Evolutionary conservation across 1,139 yeast genomes (phyloP), one percentile per base, ranked within the genome.

Genomic region (Barnettozyma hawaiiensis): DNA sequence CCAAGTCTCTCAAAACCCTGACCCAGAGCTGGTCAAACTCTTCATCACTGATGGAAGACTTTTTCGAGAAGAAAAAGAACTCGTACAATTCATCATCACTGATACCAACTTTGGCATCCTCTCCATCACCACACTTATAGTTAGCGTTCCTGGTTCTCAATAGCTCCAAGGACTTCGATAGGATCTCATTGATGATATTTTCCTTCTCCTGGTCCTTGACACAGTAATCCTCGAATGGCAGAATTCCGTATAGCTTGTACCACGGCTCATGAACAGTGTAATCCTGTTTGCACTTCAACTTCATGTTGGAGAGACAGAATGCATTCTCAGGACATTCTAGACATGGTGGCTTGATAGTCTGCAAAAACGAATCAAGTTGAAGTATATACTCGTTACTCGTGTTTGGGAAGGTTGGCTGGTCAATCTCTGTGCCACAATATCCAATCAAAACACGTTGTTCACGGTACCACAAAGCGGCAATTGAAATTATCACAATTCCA

Each of bases 21-120:
- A 61, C 60, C 97, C 97, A 90, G 48, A 87, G 71, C 46, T 81
- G 86, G 51, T 85, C 82, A 64, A 89, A 90, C 52, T 86, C 95
- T 37, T 78, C 81, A 40, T 69, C 74, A n/a, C 78, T 69, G 32
- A 85, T 73, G 49, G 76, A 71, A 10, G 81, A 71, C 22, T 62
- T 78, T 70, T 54, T 54, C 3, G 73, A 76, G 67, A 75, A 71
- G 45, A 74, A 68, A 49, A 84, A 69, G 40, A 80, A 69, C 43
- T 77, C 76, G 57, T 80, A 80, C 35, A 84, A 63, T 41, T 81
- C 86, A 4, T 60, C 65, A 31, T 73, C 58, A 4, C 70, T 58
- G 26, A 83, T 66, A 3, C 85, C 85, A 36, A 78, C 76, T 33
- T 65, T 73, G 4, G 60, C 56, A 51, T 73, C 70, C 35, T 66